These are phyloP conservation scores for Phytopythium delawarense DNA, from an alignment of 352 stramenopile genomes.

Conservation along the genomic window DNA sequence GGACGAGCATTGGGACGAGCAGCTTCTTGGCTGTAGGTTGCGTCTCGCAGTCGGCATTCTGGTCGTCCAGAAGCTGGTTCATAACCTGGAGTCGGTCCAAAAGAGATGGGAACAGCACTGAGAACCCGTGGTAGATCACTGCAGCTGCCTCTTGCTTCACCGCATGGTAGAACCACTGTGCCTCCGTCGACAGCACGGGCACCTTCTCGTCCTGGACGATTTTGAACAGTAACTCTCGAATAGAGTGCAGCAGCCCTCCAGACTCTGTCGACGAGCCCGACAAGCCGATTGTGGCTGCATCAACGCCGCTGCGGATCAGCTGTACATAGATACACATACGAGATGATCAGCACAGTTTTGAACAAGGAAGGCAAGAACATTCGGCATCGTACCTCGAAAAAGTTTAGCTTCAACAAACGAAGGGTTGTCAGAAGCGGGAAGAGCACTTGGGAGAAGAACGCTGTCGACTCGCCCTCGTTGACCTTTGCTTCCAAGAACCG, in stretches of 20 bases:
- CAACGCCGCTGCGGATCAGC: constrained; percentile 68
- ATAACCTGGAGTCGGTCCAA: constrained; percentile 77
- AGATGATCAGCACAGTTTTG: not conserved
- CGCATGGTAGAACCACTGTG: constrained; percentile 66
- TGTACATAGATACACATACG: constrained; percentile 13
- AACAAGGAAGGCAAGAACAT: not conserved
- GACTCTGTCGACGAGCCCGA: constrained; percentile 21
- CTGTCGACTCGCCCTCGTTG: constrained; percentile 14
- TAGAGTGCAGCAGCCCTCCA: constrained; percentile 41
- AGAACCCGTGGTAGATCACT: constrained; percentile 78
- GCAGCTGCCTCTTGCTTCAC: constrained; percentile 78
- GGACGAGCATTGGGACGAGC: constrained; percentile 77
- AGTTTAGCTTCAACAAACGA: constrained; percentile 81
- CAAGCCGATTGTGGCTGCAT: constrained; percentile 57
- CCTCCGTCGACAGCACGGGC: constrained; percentile 26
- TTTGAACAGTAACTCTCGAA: constrained; percentile 66
- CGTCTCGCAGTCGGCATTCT: constrained; percentile 13
- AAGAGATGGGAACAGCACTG: constrained; percentile 74
- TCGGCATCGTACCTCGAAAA: constrained; percentile 67
- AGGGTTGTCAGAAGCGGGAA: constrained; percentile 76
- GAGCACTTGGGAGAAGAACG: constrained; percentile 35
- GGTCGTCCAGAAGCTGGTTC: constrained; percentile 64
- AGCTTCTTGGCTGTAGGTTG: constrained; percentile 46
- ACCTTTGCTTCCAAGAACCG: constrained; percentile 19
- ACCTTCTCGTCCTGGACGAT: constrained; percentile 53